phyloP scores from a whole-genome alignment of 1,139 yeast species.

The Hyphopichia buzzinii region DNA sequence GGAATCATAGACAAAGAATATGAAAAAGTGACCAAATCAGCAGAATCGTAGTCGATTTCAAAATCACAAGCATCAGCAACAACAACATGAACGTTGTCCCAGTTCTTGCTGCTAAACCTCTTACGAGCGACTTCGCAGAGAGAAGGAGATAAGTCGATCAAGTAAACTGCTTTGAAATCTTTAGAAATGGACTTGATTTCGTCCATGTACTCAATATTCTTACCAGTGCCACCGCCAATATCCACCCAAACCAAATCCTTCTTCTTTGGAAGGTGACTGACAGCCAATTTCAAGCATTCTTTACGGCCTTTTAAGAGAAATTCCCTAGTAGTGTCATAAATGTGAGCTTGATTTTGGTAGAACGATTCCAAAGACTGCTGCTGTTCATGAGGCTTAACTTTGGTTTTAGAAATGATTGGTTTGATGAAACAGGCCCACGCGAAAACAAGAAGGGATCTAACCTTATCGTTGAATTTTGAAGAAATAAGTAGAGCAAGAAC shows the following conservation, averaged over 20 bases:
- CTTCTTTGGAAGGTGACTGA: conserved; percentile 47
- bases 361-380: conserved; percentile 70
- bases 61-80: conserved; percentile 79
- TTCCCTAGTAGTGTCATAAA: conserved; percentile 69
- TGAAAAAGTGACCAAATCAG: conserved; percentile 71
- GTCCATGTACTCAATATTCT: conserved; percentile 77
- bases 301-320: conserved; percentile 69
- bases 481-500: conserved; percentile 11
- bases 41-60: conserved; percentile 40
- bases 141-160: conserved; percentile 76
- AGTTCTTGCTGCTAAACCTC: conserved; percentile 46
- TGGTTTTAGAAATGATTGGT: conserved; percentile 52
- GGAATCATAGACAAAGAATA: conserved; percentile 87
- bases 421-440: conserved; percentile 64
- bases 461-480: conserved; percentile 22
- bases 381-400: conserved; percentile 44
- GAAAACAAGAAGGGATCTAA: conserved; percentile 34
- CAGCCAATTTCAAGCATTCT: conserved; percentile 59
- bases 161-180: conserved; percentile 62
- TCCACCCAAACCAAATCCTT: conserved; percentile 72
- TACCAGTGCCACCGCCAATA: conserved; percentile 84
- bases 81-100: conserved; percentile 66
- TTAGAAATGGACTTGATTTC: conserved; percentile 45
- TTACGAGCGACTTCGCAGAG: conserved; percentile 68
- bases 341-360: conserved; percentile 72